phyloP scores from a whole-genome alignment of 1,284 basidiomycete genomes.

The Coniferiporia sulphurascens region DNA sequence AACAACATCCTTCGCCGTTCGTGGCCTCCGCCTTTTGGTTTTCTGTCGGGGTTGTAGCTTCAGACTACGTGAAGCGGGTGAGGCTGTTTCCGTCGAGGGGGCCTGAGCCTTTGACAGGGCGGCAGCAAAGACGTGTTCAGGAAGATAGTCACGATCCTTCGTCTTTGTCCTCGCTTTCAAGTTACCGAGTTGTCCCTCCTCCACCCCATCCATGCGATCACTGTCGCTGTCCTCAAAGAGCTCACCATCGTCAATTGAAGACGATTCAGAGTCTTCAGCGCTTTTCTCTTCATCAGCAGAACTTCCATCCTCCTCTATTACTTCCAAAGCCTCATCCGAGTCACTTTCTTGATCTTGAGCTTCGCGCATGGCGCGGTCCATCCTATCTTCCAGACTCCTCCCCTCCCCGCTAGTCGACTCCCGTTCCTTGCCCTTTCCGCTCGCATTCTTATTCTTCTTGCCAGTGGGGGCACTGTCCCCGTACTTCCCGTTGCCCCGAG shows the following conservation, averaged over 20 bases:
- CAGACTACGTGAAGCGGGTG: neutral
- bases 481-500: conserved; percentile 24
- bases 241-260: neutral
- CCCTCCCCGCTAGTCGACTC: conserved; percentile 15
- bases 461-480: conserved; percentile 14
- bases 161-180: neutral
- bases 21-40: neutral
- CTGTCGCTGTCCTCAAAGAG: neutral
- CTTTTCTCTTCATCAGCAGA: no score
- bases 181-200: neutral
- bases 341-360: conserved; percentile 11
- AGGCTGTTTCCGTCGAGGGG: neutral
- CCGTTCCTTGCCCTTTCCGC: conserved; percentile 18
- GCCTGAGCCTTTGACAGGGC: conserved; percentile 5
- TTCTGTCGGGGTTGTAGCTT: neutral
- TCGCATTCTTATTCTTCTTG: conserved; percentile 16
- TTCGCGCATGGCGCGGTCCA: conserved; percentile 15
- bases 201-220: neutral
- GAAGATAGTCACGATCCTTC: conserved; percentile 10
- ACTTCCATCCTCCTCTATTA: neutral
- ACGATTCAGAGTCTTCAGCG: neutral
- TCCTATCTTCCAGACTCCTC: conserved; percentile 3
- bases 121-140: conserved; percentile 15
- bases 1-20: conserved; percentile 9
- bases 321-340: conserved; percentile 1